Percentiles rank a stretch among this genome's conserved stretches.
Conservation (phyloP, 768 basidiomycete genomes). For the Xerocomellus intermedius region DNA sequence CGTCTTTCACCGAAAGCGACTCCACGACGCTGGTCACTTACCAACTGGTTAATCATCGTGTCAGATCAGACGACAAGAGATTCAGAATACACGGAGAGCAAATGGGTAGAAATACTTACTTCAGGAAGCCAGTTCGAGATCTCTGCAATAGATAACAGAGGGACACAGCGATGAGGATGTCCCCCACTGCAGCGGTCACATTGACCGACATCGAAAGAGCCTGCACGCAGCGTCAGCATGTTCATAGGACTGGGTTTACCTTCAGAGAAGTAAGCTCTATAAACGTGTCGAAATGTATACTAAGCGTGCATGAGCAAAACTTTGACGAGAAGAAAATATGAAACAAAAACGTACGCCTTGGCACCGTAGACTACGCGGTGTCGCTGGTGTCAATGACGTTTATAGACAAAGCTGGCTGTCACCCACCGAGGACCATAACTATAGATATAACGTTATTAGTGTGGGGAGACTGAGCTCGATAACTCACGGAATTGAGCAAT, state of each 20-base stretch:
- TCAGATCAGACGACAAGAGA: constrained; percentile 36
- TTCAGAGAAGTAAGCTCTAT: constrained; percentile 43
- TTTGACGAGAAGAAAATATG: background rate
- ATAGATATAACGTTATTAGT: constrained; percentile 5
- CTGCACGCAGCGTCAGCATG: constrained; percentile 9
- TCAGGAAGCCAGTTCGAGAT: constrained; percentile 52
- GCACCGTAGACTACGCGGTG: constrained; percentile 32
- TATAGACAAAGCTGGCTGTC: background rate
- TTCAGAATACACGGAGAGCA: background rate
- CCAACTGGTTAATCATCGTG: constrained; percentile 48
- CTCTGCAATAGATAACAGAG: constrained; percentile 46
- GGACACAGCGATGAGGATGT: constrained; percentile 48
- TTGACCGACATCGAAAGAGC: constrained; percentile 51
- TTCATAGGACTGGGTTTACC: too few relatives aligned
- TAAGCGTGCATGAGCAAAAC: constrained; percentile 25
- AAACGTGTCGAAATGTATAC: constrained; percentile 41
- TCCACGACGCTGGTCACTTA: background rate
- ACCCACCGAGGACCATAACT: constrained; percentile 36
- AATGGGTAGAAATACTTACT: constrained; percentile 17
- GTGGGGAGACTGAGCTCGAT: background rate
- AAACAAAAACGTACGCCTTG: constrained; percentile 33
- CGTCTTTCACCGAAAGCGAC: background rate
- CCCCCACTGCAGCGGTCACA: constrained; percentile 45
- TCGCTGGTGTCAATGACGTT: constrained; percentile 2
- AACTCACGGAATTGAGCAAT: constrained; percentile 39